phyloP scores from a whole-genome alignment of 2,329 filamentous ascomycete genomes.

The Penicillium capsulatum region DNA sequence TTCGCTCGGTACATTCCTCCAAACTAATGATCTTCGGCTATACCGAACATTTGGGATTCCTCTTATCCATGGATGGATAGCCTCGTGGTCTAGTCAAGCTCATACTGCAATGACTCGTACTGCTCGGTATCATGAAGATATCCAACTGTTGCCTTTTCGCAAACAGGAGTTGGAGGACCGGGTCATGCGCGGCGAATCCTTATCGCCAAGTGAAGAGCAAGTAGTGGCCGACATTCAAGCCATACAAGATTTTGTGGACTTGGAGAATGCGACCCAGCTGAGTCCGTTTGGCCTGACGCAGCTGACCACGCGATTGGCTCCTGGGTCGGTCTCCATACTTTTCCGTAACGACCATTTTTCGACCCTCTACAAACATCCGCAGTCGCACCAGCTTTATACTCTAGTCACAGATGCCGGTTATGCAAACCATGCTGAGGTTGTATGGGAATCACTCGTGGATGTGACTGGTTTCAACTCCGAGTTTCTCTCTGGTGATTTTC shows the following conservation, averaged over 20 bases:
- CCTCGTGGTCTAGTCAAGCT: slow-evolving; percentile 60
- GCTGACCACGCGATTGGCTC: slow-evolving; percentile 64
- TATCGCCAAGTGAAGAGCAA: slow-evolving; percentile 70
- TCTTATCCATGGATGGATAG: slow-evolving; percentile 89
- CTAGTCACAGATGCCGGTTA: slow-evolving; percentile 93
- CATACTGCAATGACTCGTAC: slow-evolving; percentile 68
- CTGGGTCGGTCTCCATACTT: slow-evolving; percentile 80
- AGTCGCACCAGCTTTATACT: slow-evolving; percentile 69
- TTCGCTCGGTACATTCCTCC: slow-evolving; percentile 71
- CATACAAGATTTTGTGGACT: slow-evolving; percentile 75
- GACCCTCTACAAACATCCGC: slow-evolving; percentile 83
- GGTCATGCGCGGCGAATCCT: slow-evolving; percentile 55
- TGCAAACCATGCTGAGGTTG: slow-evolving; percentile 78
- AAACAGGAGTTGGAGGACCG: slow-evolving; percentile 86
- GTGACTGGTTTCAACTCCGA: slow-evolving; percentile 78
- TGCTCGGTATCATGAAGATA: slow-evolving; percentile 84
- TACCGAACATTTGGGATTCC: slow-evolving; percentile 88
- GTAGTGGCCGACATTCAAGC: slow-evolving; percentile 76
- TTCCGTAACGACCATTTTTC: slow-evolving; percentile 98
- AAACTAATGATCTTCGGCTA: slow-evolving; percentile 81
- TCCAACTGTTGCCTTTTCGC: slow-evolving; percentile 79
- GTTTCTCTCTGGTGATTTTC: slow-evolving; percentile 87
- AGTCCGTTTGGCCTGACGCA: slow-evolving; percentile 75
- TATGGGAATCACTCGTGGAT: slow-evolving; percentile 92
- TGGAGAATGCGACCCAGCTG: slow-evolving; percentile 75